These are phyloP conservation scores for Phialophora verrucosa DNA, from an alignment of 2,329 filamentous ascomycete genomes.

Conservation along the genomic window DNA sequence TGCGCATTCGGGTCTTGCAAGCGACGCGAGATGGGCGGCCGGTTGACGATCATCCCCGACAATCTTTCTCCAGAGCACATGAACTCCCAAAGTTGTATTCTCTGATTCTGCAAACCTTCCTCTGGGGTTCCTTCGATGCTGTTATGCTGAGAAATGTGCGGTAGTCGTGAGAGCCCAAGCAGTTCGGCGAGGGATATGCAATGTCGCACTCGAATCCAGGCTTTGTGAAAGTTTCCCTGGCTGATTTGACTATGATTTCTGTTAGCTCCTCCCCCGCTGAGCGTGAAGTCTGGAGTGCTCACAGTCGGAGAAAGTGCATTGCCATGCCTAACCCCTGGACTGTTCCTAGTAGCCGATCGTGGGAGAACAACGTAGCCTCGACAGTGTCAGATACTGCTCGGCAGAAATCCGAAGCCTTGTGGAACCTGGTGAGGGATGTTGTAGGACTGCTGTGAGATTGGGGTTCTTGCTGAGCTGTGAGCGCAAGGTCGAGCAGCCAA, in stretches of 20 bases:
- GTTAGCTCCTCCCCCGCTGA: background rate
- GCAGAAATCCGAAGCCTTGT: conserved; percentile 18
- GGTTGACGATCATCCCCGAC: conserved; percentile 45
- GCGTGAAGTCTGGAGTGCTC: conserved; percentile 28
- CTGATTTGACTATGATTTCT: conserved; percentile 41
- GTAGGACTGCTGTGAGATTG: conserved; percentile 10
- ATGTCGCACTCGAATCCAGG: conserved; percentile 48
- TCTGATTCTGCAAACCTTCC: conserved; percentile 33
- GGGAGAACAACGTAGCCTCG: conserved; percentile 30
- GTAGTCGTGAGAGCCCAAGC: conserved; percentile 44
- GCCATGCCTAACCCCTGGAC: conserved; percentile 41
- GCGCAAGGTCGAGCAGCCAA: conserved; percentile 30
- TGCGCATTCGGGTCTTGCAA: conserved; percentile 29
- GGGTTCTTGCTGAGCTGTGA: conserved; percentile 24
- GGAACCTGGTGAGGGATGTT: conserved; percentile 10
- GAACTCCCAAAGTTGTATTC: conserved; percentile 44
- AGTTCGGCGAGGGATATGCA: conserved; percentile 48
- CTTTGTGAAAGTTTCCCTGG: conserved; percentile 45
- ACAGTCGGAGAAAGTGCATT: conserved; percentile 47
- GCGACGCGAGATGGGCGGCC: conserved; percentile 44
- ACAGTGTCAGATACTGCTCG: conserved; percentile 24
- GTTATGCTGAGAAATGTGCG: conserved; percentile 16
- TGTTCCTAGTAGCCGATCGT: conserved; percentile 45
- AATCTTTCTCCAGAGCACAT: conserved; percentile 45
- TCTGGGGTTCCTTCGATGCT: conserved; percentile 2